Evolutionary conservation across 495 filamentous ascomycete genomes (phyloP), one percentile per base, ranked within the genome.

Genomic region (Neurospora intermedia): DNA sequence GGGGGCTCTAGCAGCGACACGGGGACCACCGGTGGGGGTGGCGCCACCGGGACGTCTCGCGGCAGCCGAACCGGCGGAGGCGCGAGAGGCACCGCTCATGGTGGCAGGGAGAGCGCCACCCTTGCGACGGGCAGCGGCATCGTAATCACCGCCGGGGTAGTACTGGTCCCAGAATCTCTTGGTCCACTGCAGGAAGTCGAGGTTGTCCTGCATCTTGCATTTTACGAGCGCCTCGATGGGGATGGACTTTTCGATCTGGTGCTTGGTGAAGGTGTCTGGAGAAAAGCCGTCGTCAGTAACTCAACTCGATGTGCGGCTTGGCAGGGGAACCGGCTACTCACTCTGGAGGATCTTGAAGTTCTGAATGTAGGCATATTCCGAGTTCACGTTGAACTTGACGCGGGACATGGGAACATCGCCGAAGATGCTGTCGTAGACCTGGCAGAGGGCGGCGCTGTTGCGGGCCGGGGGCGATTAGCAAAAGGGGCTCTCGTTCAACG

Each of bases 171-270:
- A 99, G 84, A 93, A 97, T 75, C 87, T 85, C 88, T 98, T 98
- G 71, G 88, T 90, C 93, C 93, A 99, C 85, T 99, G 96, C 43
- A 99, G 89, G 83, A 98, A 99, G 79, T 98, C 96, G 74, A 99
- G 93, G 85, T 99, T 99, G 81, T 99, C 96, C 84, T 99, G 96
- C 93, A 99, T 98, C 85, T 96, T 97, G 87, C 96, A 99, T 83
- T 98, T 98, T 75, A 94, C 87, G 72, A 99, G 90, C 76, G 88
- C 84, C 81, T 97, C 90, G 77, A 98, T 91, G 76, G 94, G 94
- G 74, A 98, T 89, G 35, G 90, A 89, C 76, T 93, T 93, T 71
- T 98, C 93, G 81, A 99, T 89, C 43, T 87, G 81, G 84, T 98
- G 95, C 76, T 90, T 89, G 43, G 91, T 88, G 80, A 98, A 98